A percentile compares a stretch with the other conserved stretches of the same genome.
These are phyloP conservation scores for Aspergillus amoenus DNA, from an alignment of 2,329 filamentous ascomycete genomes.

Conservation along the genomic window DNA sequence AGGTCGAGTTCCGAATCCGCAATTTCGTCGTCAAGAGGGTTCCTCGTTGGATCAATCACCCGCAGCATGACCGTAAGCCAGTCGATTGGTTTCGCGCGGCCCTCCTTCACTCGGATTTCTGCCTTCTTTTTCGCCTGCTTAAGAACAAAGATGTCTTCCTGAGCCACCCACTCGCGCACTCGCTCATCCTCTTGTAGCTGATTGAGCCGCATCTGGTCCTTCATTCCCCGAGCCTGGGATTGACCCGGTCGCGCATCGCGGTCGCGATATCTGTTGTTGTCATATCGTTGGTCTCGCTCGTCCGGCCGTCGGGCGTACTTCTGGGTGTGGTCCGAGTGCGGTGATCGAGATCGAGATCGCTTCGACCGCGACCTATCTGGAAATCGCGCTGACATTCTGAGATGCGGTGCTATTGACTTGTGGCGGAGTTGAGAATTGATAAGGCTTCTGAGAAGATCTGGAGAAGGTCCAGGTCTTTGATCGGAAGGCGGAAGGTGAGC, in stretches of 20 bases:
- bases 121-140: conserved; percentile 98
- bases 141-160: conserved; percentile 93
- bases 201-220: conserved; percentile 49
- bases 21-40: conserved; percentile 78
- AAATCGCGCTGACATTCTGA: conserved; percentile 34
- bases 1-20: conserved; percentile 74
- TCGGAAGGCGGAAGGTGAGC: conserved; percentile 20
- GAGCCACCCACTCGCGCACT: conserved; percentile 79
- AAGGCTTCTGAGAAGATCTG: not conserved
- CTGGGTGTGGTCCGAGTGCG: conserved; percentile 40
- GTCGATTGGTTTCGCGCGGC: conserved; percentile 88
- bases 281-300: conserved; percentile 28
- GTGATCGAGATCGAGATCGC: conserved; percentile 44
- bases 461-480: not conserved
- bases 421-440: not conserved
- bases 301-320: conserved; percentile 37
- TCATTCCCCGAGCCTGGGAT: conserved; percentile 34
- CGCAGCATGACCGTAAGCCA: conserved; percentile 88
- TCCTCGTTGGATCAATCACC: conserved; percentile 80
- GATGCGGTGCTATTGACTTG: not conserved
- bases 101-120: conserved; percentile 87
- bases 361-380: conserved; percentile 37
- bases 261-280: conserved; percentile 23
- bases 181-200: conserved; percentile 73
- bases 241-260: conserved; percentile 21